Conservation (phyloP, 352 stramenopile genomes). For the Globisporangium middletonii region DNA sequence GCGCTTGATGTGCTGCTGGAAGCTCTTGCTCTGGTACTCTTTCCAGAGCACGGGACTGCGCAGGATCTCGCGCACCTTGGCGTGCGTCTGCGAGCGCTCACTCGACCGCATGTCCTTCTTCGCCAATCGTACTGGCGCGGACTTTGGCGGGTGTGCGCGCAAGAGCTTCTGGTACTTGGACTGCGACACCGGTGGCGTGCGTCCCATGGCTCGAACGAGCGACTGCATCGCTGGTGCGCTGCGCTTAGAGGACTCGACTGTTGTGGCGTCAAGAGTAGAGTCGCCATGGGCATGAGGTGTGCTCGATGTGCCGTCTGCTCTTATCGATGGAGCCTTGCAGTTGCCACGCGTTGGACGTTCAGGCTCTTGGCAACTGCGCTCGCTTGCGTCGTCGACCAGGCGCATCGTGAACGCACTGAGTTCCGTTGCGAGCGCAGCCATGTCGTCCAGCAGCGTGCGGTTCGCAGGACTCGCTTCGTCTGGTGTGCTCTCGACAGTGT, state of each 20-base stretch:
- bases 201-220: background rate
- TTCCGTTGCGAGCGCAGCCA: constrained; percentile 17
- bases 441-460: constrained; percentile 4
- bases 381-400: constrained; percentile 1
- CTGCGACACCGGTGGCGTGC: background rate
- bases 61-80: constrained; percentile 10
- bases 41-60: constrained; percentile 25
- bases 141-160: constrained; percentile 6
- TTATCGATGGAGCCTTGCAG: background rate
- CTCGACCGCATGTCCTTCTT: background rate
- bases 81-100: background rate
- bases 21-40: constrained; percentile 47
- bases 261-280: background rate
- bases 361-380: no score
- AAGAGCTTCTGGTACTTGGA: constrained; percentile 4
- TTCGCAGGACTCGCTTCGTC: background rate
- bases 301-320: background rate
- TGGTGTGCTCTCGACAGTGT: background rate
- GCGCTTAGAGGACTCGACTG: background rate
- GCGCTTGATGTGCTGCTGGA: constrained; percentile 47
- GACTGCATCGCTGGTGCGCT: no score
- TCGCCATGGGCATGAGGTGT: background rate
- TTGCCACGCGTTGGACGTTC: no score
- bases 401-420: constrained; percentile 18
- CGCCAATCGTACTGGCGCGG: background rate